phyloP scores from a whole-genome alignment of 306 rosid species.

The Vigna reflexopilosa region DNA sequence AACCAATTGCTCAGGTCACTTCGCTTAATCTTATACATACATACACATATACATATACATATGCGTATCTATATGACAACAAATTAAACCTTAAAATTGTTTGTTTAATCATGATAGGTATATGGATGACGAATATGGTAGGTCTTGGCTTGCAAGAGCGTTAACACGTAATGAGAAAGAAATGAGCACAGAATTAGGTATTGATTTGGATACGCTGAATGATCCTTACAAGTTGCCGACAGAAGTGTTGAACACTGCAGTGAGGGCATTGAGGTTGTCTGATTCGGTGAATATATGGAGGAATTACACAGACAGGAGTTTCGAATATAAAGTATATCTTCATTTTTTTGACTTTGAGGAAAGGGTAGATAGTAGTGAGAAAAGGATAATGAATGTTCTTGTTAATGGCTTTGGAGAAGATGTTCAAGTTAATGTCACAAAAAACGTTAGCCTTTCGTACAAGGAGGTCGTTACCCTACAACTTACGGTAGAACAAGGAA shows the following conservation, averaged over 20 bases:
- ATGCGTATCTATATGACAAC: too few relatives aligned
- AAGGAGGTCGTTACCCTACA: background rate
- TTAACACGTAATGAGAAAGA: background rate
- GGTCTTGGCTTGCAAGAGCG: background rate
- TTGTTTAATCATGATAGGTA: background rate
- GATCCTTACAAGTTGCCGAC: background rate
- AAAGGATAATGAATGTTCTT: slow-evolving; percentile 15
- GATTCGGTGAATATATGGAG: background rate
- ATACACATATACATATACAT: too few relatives aligned
- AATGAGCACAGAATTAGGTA: background rate
- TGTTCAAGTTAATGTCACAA: background rate
- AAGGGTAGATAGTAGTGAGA: background rate
- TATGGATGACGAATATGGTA: background rate
- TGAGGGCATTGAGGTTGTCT: background rate
- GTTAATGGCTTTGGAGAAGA: background rate
- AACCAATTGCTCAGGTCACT: too few relatives aligned
- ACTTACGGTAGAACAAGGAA: background rate
- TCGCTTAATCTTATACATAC: too few relatives aligned
- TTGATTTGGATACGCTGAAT: background rate
- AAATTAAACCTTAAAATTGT: background rate
- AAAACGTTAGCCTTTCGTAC: background rate
- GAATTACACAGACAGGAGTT: accelerated
- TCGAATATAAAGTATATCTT: slow-evolving; percentile 7
- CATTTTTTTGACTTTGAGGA: slow-evolving; percentile 23
- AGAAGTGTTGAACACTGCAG: slow-evolving; percentile 29